Conservation (phyloP, 495 filamentous ascomycete genomes). For the Apiosordaria backusii region DNA sequence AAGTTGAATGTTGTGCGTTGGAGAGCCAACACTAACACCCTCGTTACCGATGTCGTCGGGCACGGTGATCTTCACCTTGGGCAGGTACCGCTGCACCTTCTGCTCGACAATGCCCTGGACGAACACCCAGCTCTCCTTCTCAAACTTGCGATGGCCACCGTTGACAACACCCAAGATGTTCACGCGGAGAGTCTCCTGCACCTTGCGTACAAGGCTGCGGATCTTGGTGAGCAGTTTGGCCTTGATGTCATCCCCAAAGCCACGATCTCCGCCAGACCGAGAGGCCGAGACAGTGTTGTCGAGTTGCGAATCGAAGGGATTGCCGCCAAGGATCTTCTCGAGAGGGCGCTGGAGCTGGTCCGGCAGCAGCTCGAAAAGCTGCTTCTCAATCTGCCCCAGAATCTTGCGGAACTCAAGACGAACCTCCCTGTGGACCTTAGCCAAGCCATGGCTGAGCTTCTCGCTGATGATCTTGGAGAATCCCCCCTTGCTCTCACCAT, state of each 20-base stretch:
- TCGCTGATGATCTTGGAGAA: slow-evolving; percentile 38
- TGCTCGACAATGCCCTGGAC: slow-evolving; percentile 37
- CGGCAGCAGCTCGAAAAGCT: slow-evolving; percentile 36
- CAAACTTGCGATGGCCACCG: slow-evolving; percentile 37
- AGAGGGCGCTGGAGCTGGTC: slow-evolving; percentile 33
- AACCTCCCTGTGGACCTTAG: slow-evolving; percentile 33
- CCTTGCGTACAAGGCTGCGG: slow-evolving; percentile 31
- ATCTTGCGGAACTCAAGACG: slow-evolving; percentile 37
- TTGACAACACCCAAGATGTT: slow-evolving; percentile 34
- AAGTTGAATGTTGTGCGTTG: slow-evolving; percentile 25
- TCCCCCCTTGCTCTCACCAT: slow-evolving; percentile 18
- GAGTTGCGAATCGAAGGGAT: slow-evolving; percentile 35
- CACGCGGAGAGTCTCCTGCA: slow-evolving; percentile 36
- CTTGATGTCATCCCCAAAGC: slow-evolving; percentile 33
- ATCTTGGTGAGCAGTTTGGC: slow-evolving; percentile 35
- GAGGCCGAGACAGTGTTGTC: slow-evolving; percentile 19
- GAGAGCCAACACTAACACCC: slow-evolving; percentile 30
- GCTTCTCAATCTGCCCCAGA: slow-evolving; percentile 33
- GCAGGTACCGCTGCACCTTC: slow-evolving; percentile 37
- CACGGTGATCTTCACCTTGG: slow-evolving; percentile 36
- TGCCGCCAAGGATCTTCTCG: slow-evolving; percentile 37
- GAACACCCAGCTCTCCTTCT: slow-evolving; percentile 36
- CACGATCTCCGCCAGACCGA: slow-evolving; percentile 22
- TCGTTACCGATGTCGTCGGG: slow-evolving; percentile 38
- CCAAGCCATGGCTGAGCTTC: slow-evolving; percentile 35